phyloP scores from a whole-genome alignment of 495 filamentous ascomycete species.

The Penicillium fimorum region DNA sequence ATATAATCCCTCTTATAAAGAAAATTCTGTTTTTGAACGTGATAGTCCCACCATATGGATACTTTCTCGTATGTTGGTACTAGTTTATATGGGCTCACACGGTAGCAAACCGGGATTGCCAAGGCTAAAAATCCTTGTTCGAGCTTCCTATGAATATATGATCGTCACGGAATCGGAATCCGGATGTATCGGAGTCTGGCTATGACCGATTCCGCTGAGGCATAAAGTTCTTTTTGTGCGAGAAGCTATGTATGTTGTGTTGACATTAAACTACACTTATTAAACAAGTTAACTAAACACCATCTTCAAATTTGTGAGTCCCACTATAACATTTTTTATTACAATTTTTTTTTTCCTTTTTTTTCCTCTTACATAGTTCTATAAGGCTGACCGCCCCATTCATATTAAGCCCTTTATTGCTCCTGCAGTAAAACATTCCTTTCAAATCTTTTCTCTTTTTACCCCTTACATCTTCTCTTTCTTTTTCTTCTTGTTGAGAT shows the following conservation, averaged over 20 bases:
- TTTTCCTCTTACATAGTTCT: slow-evolving; percentile 7
- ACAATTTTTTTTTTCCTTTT: slow-evolving; percentile 5
- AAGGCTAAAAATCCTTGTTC: no score
- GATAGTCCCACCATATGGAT: background rate
- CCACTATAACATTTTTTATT: background rate
- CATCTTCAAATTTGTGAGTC: background rate
- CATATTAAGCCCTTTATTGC: background rate
- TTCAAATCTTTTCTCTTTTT: slow-evolving; percentile 1
- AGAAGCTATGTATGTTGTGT: no score
- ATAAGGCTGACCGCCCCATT: slow-evolving; percentile 19
- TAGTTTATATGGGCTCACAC: background rate
- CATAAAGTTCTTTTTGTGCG: background rate
- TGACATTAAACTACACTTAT: no score
- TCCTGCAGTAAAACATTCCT: slow-evolving; percentile 2
- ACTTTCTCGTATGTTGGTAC: background rate
- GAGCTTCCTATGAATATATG: background rate
- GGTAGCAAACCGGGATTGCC: no score
- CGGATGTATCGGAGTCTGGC: slow-evolving; percentile 22
- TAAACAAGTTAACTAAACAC: no score
- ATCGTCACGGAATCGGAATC: slow-evolving; percentile 8
- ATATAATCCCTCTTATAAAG: background rate
- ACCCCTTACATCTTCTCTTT: slow-evolving; percentile 13
- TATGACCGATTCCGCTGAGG: slow-evolving; percentile 15
- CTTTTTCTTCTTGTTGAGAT: background rate
- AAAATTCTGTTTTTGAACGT: slow-evolving; percentile 1